Conservation (phyloP, 345 rosid species). For the Camelina neglecta region DNA sequence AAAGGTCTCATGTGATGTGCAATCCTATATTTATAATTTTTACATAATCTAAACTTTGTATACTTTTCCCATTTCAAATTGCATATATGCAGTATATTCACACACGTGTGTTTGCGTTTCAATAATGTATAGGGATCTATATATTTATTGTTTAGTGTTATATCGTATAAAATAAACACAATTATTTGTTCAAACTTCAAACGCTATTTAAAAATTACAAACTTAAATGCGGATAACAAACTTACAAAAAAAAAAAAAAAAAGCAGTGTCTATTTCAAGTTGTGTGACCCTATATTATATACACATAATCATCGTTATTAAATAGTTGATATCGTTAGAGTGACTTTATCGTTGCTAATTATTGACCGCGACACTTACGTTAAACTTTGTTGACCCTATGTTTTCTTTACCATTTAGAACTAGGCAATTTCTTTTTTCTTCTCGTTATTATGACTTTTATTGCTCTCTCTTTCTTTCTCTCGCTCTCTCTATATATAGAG, state of each 20-base stretch:
- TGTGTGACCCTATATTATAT: neutral
- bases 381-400: neutral
- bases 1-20: neutral
- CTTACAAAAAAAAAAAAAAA: neutral
- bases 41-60: neutral
- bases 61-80: neutral
- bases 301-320: neutral
- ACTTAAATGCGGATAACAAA: neutral
- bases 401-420: neutral
- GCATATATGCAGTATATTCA: neutral
- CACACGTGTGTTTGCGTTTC: neutral
- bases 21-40: neutral
- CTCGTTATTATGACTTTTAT: neutral
- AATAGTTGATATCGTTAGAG: neutral
- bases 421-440: neutral
- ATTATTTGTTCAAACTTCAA: neutral
- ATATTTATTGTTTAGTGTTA: neutral
- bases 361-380: neutral
- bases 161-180: neutral
- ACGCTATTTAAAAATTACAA: conserved; percentile 1
- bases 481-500: neutral
- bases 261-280: conserved; percentile 7
- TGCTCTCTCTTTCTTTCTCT: neutral
- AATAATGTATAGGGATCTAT: neutral
- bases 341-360: neutral